phyloP scores from a whole-genome alignment of 306 rosid genomes.

The Trifolium dubium region DNA sequence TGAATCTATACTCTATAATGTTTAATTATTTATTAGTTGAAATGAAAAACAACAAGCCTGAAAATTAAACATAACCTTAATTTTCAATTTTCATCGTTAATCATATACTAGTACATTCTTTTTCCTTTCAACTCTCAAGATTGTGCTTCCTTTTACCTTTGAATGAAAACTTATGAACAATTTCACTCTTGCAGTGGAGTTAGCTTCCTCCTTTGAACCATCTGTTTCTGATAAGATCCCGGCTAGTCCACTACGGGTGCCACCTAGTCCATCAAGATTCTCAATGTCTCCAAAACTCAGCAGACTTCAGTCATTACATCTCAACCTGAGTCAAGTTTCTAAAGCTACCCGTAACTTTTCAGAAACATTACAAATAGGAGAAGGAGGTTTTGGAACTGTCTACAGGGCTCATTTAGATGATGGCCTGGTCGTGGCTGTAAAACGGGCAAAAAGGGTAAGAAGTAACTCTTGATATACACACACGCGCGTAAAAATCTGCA shows the following conservation, averaged over 20 bases:
- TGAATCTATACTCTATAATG: background rate
- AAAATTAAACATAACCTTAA: background rate
- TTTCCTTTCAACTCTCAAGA: background rate
- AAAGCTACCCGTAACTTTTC: conserved; percentile 89
- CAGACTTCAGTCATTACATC: conserved; percentile 78
- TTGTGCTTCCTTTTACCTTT: conserved; percentile 24
- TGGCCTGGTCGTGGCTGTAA: conserved; percentile 78
- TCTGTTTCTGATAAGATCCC: conserved; percentile 63
- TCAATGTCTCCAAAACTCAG: conserved; percentile 72
- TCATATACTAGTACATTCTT: background rate
- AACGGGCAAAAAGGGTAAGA: conserved; percentile 87
- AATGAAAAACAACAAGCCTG: background rate
- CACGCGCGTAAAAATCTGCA: background rate
- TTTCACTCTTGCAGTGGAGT: conserved; percentile 63
- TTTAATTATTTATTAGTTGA: background rate
- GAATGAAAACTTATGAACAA: conserved; percentile 37
- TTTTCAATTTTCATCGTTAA: conserved; percentile 24
- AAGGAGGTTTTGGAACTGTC: conserved; percentile 97
- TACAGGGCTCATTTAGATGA: conserved; percentile 83
- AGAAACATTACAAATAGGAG: conserved; percentile 71
- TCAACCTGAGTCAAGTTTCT: conserved; percentile 68
- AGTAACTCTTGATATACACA: conserved; percentile 1
- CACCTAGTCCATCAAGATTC: conserved; percentile 86
- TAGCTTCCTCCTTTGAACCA: conserved; percentile 62
- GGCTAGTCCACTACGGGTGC: conserved; percentile 78